Conservation (phyloP, 805 yeast species). For the Cyberlindnera bimundalis region DNA sequence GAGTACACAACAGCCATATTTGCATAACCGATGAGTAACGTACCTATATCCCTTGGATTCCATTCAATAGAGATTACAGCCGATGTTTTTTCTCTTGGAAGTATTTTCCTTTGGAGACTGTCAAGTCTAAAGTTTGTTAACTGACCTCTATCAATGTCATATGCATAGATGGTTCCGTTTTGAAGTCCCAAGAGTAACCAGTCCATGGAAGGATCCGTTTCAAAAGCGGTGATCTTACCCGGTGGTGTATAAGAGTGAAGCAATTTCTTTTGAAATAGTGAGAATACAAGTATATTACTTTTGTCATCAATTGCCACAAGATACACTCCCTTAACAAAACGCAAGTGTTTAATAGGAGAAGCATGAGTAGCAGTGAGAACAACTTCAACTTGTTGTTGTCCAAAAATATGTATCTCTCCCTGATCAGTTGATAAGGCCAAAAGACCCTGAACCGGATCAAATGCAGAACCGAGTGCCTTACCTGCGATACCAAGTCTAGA, state of each 20-base stretch:
- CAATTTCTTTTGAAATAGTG: conserved; percentile 59
- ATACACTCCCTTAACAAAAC: conserved; percentile 78
- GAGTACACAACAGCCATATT: conserved; percentile 69
- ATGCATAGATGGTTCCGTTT: conserved; percentile 69
- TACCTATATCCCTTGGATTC: conserved; percentile 89
- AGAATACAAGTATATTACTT: conserved; percentile 62
- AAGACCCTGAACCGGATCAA: conserved; percentile 85
- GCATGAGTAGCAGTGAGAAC: conserved; percentile 51
- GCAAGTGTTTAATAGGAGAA: conserved; percentile 49
- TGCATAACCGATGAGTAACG: conserved; percentile 68
- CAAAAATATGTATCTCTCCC: conserved; percentile 75
- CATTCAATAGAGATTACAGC: conserved; percentile 67
- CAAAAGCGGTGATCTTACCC: conserved; percentile 64
- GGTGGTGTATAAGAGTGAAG: conserved; percentile 61
- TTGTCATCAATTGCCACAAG: conserved; percentile 66
- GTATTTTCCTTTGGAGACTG: conserved; percentile 60
- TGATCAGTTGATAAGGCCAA: conserved; percentile 73
- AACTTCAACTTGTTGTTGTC: conserved; percentile 77
- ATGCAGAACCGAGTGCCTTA: conserved; percentile 62
- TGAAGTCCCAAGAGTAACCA: conserved; percentile 79
- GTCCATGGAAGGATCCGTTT: conserved; percentile 82
- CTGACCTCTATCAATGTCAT: conserved; percentile 75
- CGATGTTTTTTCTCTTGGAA: conserved; percentile 56
- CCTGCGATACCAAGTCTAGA: conserved; percentile 60
- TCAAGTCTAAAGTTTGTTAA: conserved; percentile 64